Evolutionary conservation across 345 rosid species (phyloP), one percentile per base, ranked within the genome.

Genomic region (Eucalyptus viminalis): DNA sequence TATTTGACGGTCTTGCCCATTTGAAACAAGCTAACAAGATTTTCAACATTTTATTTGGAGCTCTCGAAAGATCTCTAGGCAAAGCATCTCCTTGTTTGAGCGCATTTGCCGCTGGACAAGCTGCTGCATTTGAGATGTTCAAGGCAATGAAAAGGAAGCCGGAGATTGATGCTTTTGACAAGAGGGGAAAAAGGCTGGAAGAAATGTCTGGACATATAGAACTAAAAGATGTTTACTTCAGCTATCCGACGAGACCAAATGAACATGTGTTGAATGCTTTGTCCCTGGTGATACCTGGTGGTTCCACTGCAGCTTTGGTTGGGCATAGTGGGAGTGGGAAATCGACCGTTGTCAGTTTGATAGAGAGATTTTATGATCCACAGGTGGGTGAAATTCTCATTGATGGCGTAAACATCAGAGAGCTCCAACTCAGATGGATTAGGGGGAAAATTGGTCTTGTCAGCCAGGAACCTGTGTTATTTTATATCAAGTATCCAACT

Each of bases 291-390:
- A 93, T 95, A 22, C 92, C 94, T 4, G 92, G 94, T 86, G 96
- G 97, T 50, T 90, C 93, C 11, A 93, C 95, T 11, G 91, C 95
- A 86, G 98, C 96, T 89, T 51, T 95, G 62, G 97, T 96, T 72
- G 97, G 98, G 21, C 95, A 93, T 34, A 95, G 97, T 87, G 97
- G 97, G 83, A 95, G 97, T 47, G 97, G 97, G 49, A 96, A 96
- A 85, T 96, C 95, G 54, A 95, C 96, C 21, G 93, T 95, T 5
- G 93, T 95, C 83, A 93, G 94, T 90, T 62, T 96, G n/a, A 94
- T 96, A 14, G 95, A 95, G 92, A 94, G 98, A 92, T 96, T 95
- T 86, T 95, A 94, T 76, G 97, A 95, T 89, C 97, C 96, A 4
- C 93, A 89, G 62, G 87, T 89, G 1, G 97, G 94, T 50, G 93